These are phyloP conservation scores for Magnusiomyces suaveolens DNA, from an alignment of 1,139 yeast species.

Conservation along the genomic window DNA sequence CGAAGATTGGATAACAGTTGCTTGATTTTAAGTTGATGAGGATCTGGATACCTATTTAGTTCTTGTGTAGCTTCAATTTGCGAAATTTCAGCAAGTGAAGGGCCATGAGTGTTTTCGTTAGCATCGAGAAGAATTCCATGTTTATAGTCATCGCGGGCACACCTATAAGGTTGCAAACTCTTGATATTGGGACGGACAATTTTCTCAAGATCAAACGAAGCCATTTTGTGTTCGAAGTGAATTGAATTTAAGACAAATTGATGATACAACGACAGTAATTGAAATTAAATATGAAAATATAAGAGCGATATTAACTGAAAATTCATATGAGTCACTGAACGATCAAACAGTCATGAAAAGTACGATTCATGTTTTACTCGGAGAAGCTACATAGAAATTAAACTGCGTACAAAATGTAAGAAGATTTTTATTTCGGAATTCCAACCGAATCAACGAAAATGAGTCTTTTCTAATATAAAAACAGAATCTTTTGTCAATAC, in stretches of 20 bases:
- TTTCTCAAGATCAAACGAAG: conserved; percentile 46
- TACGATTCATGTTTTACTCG: no score
- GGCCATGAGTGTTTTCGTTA: conserved; percentile 92
- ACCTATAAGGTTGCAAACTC: conserved; percentile 76
- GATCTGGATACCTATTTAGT: conserved; percentile 90
- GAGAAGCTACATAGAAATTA: no score
- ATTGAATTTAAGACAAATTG: not conserved
- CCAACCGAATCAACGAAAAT: no score
- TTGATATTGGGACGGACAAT: conserved; percentile 78
- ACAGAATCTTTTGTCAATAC: no score
- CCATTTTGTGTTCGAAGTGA: conserved; percentile 12
- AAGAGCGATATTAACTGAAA: no score
- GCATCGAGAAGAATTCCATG: conserved; percentile 87
- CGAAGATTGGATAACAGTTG: conserved; percentile 61
- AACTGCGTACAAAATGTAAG: no score
- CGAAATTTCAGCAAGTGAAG: conserved; percentile 45
- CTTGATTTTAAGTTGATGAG: conserved; percentile 81
- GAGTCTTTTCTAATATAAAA: no score
- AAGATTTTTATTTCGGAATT: no score
- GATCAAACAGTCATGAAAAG: no score
- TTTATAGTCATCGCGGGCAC: conserved; percentile 90
- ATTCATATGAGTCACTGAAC: no score
- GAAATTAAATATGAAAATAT: no score
- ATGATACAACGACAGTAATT: no score
- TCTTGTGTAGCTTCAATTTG: conserved; percentile 36